phyloP scores from a whole-genome alignment of 148 eudicot genomes.

The Salicornia ramosissima region DNA sequence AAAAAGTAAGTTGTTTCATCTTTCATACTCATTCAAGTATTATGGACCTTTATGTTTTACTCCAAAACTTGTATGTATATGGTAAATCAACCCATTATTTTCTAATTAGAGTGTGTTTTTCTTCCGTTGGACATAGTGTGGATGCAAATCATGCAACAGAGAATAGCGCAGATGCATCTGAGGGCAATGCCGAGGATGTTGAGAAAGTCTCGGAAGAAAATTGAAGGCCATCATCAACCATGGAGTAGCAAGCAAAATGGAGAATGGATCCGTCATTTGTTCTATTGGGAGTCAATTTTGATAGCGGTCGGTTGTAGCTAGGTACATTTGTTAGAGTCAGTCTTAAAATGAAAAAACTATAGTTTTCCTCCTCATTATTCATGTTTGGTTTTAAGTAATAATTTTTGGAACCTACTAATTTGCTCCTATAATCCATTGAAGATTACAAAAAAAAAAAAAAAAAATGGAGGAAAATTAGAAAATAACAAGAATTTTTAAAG shows the following conservation, averaged over 20 bases:
- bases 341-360: constrained; percentile 16
- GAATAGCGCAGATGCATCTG: constrained; percentile 22
- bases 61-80: no score
- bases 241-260: not conserved
- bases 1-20: not conserved
- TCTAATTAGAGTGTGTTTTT: not conserved
- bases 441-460: no score
- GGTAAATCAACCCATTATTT: no score
- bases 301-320: constrained; percentile 22
- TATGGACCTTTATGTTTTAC: no score
- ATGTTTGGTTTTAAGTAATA: constrained; percentile 21
- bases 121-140: constrained; percentile 29
- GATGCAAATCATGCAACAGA: constrained; percentile 48
- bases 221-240: constrained; percentile 20
- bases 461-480: no score
- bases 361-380: constrained; percentile 1
- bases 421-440: no score
- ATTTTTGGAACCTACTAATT: no score
- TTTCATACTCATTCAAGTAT: not conserved
- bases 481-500: no score
- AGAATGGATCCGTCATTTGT: constrained; percentile 7
- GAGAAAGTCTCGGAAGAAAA: constrained; percentile 33
- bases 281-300: constrained; percentile 29
- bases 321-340: constrained; percentile 28
- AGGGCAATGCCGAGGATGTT: not conserved